Percentiles rank a stretch among this genome's conserved stretches.
Evolutionary conservation across 164 flowering plant genomes (phyloP).

Genomic region (Aristolochia contorta): DNA sequence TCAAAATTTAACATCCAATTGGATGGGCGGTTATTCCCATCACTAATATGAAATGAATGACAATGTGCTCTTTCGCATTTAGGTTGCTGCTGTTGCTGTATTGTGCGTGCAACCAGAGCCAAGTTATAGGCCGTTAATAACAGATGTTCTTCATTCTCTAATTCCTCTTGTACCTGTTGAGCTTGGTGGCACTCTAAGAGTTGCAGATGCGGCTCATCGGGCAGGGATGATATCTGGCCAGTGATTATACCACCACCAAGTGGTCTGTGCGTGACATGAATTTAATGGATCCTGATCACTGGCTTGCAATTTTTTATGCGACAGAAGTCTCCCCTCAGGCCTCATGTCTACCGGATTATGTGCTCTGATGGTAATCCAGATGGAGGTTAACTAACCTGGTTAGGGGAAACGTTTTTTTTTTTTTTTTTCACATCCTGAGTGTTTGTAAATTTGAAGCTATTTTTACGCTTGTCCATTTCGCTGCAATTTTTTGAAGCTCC

Average conservation of each 20-base stretch:
- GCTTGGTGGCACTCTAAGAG: slow-evolving; percentile 68
- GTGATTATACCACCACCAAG: slow-evolving; percentile 1
- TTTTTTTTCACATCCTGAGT: too few relatives aligned
- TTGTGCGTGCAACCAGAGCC: slow-evolving; percentile 85
- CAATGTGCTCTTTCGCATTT: slow-evolving; percentile 1
- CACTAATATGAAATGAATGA: not conserved
- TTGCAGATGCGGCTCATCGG: slow-evolving; percentile 17
- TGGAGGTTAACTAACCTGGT: too few relatives aligned
- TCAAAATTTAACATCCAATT: not conserved
- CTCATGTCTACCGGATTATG: too few relatives aligned
- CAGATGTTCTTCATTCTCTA: slow-evolving; percentile 72
- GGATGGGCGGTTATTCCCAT: not conserved
- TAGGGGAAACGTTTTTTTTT: too few relatives aligned
- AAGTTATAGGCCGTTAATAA: slow-evolving; percentile 71
- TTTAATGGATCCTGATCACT: too few relatives aligned
- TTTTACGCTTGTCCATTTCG: too few relatives aligned
- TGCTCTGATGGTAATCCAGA: too few relatives aligned
- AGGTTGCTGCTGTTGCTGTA: slow-evolving; percentile 90
- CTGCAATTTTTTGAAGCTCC: too few relatives aligned
- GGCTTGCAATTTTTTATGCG: too few relatives aligned
- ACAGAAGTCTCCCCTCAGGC: too few relatives aligned
- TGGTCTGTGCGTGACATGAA: too few relatives aligned
- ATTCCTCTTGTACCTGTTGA: slow-evolving; percentile 69
- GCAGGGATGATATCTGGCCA: slow-evolving; percentile 6
- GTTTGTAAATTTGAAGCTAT: too few relatives aligned